These are phyloP conservation scores for Solanum gracilifrons DNA, from an alignment of 257 asterid genomes.

Conservation along the genomic window DNA sequence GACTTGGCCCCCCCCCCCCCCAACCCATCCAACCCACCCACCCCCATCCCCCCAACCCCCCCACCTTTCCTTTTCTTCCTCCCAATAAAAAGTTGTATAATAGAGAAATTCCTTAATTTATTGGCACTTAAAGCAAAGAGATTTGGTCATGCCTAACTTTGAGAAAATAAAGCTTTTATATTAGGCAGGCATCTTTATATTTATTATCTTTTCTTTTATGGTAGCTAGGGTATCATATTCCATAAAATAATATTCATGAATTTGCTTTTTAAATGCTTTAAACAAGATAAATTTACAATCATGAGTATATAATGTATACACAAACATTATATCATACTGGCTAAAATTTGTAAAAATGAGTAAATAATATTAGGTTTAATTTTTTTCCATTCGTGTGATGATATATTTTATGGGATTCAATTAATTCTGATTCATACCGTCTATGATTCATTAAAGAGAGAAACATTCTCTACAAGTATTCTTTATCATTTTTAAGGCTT, in stretches of 20 bases:
- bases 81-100: neutral
- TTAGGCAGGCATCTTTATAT: neutral
- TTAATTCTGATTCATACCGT: neutral
- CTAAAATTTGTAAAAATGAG: neutral
- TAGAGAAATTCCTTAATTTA: neutral
- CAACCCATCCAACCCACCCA: too few relatives aligned
- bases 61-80: neutral
- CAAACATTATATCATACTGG: neutral
- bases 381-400: neutral
- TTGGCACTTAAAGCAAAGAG: neutral
- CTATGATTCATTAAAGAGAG: neutral
- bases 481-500: neutral
- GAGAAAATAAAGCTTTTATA: neutral
- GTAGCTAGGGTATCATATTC: neutral
- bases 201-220: neutral
- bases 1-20: neutral
- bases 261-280: neutral
- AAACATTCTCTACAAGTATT: neutral
- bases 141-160: neutral
- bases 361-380: neutral
- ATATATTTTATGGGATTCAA: neutral
- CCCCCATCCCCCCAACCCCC: neutral
- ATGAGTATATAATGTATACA: neutral
- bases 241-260: neutral
- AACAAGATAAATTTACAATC: neutral